Evolutionary conservation across 805 yeast species (phyloP).

Genomic region (Wickerhamomyces tratensis): DNA sequence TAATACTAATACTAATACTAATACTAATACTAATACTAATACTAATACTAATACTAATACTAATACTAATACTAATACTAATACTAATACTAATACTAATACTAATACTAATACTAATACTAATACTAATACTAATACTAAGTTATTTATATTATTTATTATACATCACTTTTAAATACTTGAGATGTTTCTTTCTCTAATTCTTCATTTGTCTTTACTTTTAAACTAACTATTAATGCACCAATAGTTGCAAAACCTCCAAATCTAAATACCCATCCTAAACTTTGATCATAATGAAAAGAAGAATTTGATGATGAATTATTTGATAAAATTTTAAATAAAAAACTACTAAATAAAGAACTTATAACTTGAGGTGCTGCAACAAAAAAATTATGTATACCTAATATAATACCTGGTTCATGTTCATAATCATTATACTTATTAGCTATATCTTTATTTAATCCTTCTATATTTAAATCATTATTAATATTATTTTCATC

Average conservation of each 20-base stretch:
- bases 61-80: too few relatives aligned
- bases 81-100: too few relatives aligned
- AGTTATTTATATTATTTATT: too few relatives aligned
- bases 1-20: too few relatives aligned
- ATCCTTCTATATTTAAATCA: too few relatives aligned
- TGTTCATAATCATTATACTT: slow-evolving; percentile 34
- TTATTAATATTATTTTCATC: neutral
- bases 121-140: too few relatives aligned
- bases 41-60: too few relatives aligned
- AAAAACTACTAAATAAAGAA: slow-evolving; percentile 35
- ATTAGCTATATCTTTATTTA: slow-evolving; percentile 12
- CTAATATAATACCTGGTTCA: slow-evolving; percentile 47
- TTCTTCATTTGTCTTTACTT: slow-evolving; percentile 31
- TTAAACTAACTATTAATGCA: slow-evolving; percentile 33
- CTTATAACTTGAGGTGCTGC: slow-evolving; percentile 49
- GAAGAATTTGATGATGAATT: slow-evolving; percentile 10
- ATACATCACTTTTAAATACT: neutral
- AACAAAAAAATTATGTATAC: slow-evolving; percentile 48
- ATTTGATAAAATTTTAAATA: slow-evolving; percentile 30
- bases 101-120: too few relatives aligned
- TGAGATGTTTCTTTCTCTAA: slow-evolving; percentile 22
- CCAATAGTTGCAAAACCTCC: slow-evolving; percentile 43
- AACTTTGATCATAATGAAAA: slow-evolving; percentile 26
- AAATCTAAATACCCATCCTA: slow-evolving; percentile 49
- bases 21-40: too few relatives aligned